Evolutionary conservation across 1,139 yeast species (phyloP).

Genomic region (Diutina ranongensis): DNA sequence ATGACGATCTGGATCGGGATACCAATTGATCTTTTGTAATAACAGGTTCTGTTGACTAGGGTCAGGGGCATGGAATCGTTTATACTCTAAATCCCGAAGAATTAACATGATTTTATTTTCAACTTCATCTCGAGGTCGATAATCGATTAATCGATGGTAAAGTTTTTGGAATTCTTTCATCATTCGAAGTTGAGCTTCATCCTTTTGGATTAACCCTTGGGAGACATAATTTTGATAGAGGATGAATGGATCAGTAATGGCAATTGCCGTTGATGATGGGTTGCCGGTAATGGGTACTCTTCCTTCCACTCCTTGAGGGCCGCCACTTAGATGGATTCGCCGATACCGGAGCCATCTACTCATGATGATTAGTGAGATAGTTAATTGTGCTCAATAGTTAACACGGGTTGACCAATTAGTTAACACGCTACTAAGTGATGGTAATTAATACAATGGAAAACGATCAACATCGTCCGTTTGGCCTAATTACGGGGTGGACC

Average conservation of each 20-base stretch:
- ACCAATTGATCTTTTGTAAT: conserved; percentile 11
- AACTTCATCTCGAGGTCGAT: conserved; percentile 43
- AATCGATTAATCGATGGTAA: conserved; percentile 47
- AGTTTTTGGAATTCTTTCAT: conserved; percentile 56
- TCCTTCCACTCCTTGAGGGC: background rate
- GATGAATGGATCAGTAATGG: conserved; percentile 54
- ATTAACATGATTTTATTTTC: conserved; percentile 26
- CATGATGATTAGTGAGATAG: too few species aligned
- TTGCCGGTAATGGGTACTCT: background rate
- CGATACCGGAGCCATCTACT: background rate
- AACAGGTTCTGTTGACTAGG: conserved; percentile 6
- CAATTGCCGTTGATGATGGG: conserved; percentile 7
- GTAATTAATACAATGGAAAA: too few species aligned
- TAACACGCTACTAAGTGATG: too few species aligned
- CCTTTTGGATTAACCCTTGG: conserved; percentile 40
- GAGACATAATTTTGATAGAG: conserved; percentile 44
- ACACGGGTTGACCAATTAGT: too few species aligned
- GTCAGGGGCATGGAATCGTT: conserved; percentile 17
- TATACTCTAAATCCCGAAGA: conserved; percentile 34
- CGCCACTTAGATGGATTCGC: background rate
- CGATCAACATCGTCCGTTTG: too few species aligned
- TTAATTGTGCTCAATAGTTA: too few species aligned
- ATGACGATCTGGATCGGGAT: conserved; percentile 19
- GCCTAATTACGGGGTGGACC: too few species aligned
- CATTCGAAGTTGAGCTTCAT: conserved; percentile 48